Conservation (phyloP, 306 rosid genomes). For the Gillenia trifoliata region DNA sequence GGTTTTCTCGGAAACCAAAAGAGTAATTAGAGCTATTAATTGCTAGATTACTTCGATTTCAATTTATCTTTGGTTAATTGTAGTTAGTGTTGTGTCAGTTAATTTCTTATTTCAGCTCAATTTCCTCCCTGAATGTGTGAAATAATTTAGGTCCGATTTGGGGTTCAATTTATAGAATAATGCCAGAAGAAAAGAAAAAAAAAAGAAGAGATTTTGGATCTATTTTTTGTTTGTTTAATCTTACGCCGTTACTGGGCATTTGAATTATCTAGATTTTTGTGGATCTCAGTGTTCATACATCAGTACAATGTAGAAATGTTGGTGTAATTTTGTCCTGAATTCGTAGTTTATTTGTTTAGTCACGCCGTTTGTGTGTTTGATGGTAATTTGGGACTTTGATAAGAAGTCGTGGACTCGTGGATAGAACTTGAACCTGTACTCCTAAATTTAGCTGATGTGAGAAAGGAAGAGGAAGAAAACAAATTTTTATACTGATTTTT, state of each 20-base stretch:
- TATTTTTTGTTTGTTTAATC: not conserved
- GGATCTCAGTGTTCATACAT: not conserved
- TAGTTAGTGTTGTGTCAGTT: not conserved
- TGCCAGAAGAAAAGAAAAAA: not conserved
- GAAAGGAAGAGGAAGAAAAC: not conserved
- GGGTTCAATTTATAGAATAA: not conserved
- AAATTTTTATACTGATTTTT: not conserved
- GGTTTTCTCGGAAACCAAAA: not conserved
- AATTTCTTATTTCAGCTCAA: not conserved
- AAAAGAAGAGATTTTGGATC: not conserved
- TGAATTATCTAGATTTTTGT: not conserved
- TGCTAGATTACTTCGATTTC: not conserved
- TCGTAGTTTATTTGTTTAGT: not conserved
- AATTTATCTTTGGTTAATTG: not conserved
- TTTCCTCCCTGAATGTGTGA: not conserved
- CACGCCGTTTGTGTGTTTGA: not conserved
- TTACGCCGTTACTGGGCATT: not conserved
- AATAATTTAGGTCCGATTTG: not conserved
- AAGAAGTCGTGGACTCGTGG: not conserved
- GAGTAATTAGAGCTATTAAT: not conserved
- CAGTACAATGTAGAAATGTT: constrained; percentile 3
- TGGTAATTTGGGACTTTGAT: not conserved
- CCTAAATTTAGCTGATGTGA: not conserved
- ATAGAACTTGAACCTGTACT: not conserved
- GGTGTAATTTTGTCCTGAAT: not conserved